Evolutionary conservation across 106 monocot species (phyloP).

Genomic region (Posidonia australis): DNA sequence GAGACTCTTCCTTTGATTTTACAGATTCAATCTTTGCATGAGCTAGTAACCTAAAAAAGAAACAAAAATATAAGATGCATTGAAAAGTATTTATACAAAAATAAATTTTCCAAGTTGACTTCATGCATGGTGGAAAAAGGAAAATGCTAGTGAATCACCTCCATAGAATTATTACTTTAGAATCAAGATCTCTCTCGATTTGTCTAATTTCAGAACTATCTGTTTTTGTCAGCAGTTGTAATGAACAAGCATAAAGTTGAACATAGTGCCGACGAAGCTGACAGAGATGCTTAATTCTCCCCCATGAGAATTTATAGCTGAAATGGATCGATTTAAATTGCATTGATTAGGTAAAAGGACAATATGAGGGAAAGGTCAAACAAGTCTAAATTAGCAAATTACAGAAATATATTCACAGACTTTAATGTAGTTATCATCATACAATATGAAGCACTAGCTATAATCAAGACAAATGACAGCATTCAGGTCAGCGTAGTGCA

Average conservation of each 20-base stretch:
- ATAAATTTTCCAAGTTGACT: neutral
- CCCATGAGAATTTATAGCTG: conserved; percentile 91
- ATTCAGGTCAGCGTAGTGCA: too few species aligned
- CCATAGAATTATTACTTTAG: conserved; percentile 89
- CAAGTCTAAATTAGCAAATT: too few species aligned
- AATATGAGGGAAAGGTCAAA: neutral
- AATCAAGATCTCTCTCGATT: conserved; percentile 87
- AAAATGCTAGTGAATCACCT: conserved; percentile 33
- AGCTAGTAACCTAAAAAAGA: conserved; percentile 59
- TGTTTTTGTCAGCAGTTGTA: conserved; percentile 37
- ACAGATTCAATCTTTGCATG: conserved; percentile 93
- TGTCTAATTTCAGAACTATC: conserved; percentile 55
- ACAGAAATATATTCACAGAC: too few species aligned
- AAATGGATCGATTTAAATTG: neutral
- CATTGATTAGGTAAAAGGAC: neutral
- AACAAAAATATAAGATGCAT: neutral
- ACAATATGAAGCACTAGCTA: too few species aligned
- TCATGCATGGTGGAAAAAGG: neutral
- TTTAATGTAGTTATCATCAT: too few species aligned
- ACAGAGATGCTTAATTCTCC: conserved; percentile 85
- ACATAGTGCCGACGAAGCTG: conserved; percentile 87
- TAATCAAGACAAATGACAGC: too few species aligned
- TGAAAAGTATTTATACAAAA: neutral
- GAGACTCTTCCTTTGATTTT: conserved; percentile 66
- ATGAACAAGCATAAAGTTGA: conserved; percentile 56